Percentiles rank a stretch among this genome's conserved stretches.
Conservation (phyloP, 257 asterid genomes). For the Thymus mandschuricus region DNA sequence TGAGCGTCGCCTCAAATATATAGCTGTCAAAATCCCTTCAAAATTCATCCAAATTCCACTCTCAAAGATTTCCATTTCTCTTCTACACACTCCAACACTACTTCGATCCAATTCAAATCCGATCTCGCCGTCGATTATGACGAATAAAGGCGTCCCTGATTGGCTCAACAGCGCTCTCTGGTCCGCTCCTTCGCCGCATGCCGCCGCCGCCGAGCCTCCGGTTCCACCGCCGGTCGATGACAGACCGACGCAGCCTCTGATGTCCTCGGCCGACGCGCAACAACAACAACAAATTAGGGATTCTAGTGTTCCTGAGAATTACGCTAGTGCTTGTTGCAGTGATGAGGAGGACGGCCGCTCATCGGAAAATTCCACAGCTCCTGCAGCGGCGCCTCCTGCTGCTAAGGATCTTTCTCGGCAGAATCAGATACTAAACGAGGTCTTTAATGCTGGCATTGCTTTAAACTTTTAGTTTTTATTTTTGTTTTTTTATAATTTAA, state of each 20-base stretch:
- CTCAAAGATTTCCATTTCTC: background rate
- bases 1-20: no score
- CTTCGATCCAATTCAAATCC: constrained; percentile 7
- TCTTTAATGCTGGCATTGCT: constrained; percentile 30
- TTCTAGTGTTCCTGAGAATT: constrained; percentile 48
- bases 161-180: constrained; percentile 86
- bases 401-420: constrained; percentile 64
- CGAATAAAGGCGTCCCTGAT: constrained; percentile 64
- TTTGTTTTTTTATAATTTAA: no score
- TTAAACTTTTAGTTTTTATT: background rate
- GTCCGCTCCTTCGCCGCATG: constrained; percentile 53
- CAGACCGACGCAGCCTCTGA: constrained; percentile 34
- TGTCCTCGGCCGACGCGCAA: constrained; percentile 30
- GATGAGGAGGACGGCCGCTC: constrained; percentile 58
- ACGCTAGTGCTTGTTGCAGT: constrained; percentile 35
- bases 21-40: background rate
- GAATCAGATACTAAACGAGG: constrained; percentile 80
- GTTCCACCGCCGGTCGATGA: constrained; percentile 41
- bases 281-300: constrained; percentile 49
- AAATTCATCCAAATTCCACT: background rate
- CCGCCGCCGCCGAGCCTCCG: constrained; percentile 36
- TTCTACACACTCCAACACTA: background rate
- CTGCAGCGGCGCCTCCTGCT: constrained; percentile 39
- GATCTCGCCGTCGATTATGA: constrained; percentile 27
- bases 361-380: constrained; percentile 39